Conservation (phyloP, 768 basidiomycete genomes). For the Phylloporus rhodoxanthus region DNA sequence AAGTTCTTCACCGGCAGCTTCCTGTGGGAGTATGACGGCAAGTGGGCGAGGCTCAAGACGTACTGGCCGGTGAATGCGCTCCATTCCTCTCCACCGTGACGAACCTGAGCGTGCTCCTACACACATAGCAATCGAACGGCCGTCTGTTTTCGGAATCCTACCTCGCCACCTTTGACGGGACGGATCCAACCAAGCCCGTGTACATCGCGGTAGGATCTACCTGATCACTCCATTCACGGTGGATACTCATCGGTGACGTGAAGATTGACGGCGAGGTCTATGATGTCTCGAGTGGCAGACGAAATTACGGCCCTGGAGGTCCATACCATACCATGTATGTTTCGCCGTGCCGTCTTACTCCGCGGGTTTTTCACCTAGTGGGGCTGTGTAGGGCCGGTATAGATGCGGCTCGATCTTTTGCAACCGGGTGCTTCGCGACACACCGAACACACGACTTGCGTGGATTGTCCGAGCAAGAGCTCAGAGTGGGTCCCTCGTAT, state of each 20-base stretch:
- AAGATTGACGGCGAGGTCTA: conserved; percentile 91
- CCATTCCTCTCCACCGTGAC: not conserved
- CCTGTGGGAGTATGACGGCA: conserved; percentile 74
- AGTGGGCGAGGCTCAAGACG: conserved; percentile 54
- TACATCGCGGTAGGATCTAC: conserved; percentile 70
- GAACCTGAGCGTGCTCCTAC: not conserved
- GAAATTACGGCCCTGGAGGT: conserved; percentile 85
- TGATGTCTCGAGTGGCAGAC: conserved; percentile 75
- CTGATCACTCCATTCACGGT: conserved; percentile 3
- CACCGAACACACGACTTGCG: conserved; percentile 91
- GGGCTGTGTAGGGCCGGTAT: conserved; percentile 57
- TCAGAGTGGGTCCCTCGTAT: conserved; percentile 45
- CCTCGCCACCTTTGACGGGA: conserved; percentile 68
- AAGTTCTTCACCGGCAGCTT: conserved; percentile 86
- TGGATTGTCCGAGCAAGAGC: conserved; percentile 67
- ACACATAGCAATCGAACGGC: conserved; percentile 45
- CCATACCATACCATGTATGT: conserved; percentile 67
- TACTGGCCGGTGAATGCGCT: conserved; percentile 53
- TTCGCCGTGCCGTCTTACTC: conserved; percentile 6
- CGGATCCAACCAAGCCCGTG: conserved; percentile 55
- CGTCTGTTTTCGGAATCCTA: conserved; percentile 68
- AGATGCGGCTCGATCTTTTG: conserved; percentile 90
- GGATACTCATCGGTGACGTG: conserved; percentile 12
- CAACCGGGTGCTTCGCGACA: conserved; percentile 86
- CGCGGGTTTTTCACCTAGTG: conserved; percentile 20